These are phyloP conservation scores for Neonothopanus nambi DNA, from an alignment of 1,284 basidiomycete genomes.

Conservation along the genomic window DNA sequence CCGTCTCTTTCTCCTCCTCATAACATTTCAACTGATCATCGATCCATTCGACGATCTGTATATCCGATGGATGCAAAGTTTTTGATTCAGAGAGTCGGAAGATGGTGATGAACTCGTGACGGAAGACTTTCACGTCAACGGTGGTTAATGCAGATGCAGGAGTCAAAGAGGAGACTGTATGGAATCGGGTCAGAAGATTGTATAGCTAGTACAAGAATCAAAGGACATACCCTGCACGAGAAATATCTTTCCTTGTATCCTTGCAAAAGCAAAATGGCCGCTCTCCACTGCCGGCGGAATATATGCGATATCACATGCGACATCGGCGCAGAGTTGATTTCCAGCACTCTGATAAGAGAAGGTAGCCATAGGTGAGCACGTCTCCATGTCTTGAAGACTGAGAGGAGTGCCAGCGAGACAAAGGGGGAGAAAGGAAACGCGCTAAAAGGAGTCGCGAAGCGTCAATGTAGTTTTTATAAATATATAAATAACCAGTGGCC, in stretches of 20 bases:
- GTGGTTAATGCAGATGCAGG: slow-evolving; percentile 36
- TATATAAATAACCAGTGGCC: slow-evolving; percentile 28
- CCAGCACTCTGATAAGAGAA: not conserved
- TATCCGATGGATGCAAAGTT: slow-evolving; percentile 49
- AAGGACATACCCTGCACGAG: slow-evolving; percentile 47
- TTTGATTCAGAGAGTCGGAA: slow-evolving; percentile 51
- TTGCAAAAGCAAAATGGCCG: slow-evolving; percentile 50
- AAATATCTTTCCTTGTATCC: slow-evolving; percentile 42
- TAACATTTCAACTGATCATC: slow-evolving; percentile 50
- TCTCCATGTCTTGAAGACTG: not conserved
- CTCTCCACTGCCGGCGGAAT: slow-evolving; percentile 21
- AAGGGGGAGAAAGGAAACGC: not conserved
- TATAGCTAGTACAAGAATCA: not conserved
- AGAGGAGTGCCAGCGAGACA: not conserved
- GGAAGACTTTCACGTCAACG: slow-evolving; percentile 50
- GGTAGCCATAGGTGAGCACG: too few species aligned
- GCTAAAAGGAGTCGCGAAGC: not conserved
- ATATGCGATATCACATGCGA: slow-evolving; percentile 6
- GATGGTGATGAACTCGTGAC: slow-evolving; percentile 60
- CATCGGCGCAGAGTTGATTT: too few species aligned
- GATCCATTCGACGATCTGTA: slow-evolving; percentile 56
- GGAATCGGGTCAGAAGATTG: not conserved
- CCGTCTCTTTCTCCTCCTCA: slow-evolving; percentile 62
- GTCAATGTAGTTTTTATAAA: slow-evolving; percentile 7
- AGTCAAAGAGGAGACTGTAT: slow-evolving; percentile 16